A percentile compares a stretch with the other conserved stretches of the same genome.
These are phyloP conservation scores for Apiotrichum gamsii DNA, from an alignment of 1,284 basidiomycete genomes.

Conservation along the genomic window DNA sequence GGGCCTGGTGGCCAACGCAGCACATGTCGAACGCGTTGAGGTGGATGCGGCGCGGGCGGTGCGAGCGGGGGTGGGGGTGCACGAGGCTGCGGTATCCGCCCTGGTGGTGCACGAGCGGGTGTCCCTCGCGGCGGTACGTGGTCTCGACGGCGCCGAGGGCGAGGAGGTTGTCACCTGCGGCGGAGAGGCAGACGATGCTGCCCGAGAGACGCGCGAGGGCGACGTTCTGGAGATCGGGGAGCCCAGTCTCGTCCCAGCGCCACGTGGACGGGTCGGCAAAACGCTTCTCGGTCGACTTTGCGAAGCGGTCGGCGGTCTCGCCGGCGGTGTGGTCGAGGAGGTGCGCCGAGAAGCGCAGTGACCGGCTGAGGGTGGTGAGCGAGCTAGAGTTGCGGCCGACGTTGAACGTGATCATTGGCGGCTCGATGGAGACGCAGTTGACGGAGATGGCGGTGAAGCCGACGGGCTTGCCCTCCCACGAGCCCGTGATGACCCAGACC, in stretches of 20 bases:
- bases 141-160: slow-evolving; percentile 4
- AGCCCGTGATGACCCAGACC: slow-evolving; percentile 13
- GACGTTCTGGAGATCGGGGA: slow-evolving; percentile 3
- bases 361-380: slow-evolving; percentile 10
- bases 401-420: slow-evolving; percentile 17
- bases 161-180: slow-evolving; percentile 15
- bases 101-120: slow-evolving; percentile 12
- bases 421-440: slow-evolving; percentile 14
- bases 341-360: slow-evolving; percentile 9
- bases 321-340: slow-evolving; percentile 7
- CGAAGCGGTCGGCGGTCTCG: slow-evolving; percentile 7
- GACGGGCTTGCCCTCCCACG: slow-evolving; percentile 7
- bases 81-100: slow-evolving; percentile 9
- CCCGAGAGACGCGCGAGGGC: slow-evolving; percentile 9
- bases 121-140: slow-evolving; percentile 2
- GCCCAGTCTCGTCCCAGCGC: slow-evolving; percentile 9
- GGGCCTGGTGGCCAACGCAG: slow-evolving; percentile 14
- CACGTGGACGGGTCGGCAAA: slow-evolving; percentile 9
- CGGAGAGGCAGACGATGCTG: slow-evolving; percentile 7
- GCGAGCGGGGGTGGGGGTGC: neutral
- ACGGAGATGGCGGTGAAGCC: slow-evolving; percentile 17
- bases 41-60: slow-evolving; percentile 9
- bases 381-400: slow-evolving; percentile 6
- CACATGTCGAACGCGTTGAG: slow-evolving; percentile 18
- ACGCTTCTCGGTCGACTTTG: slow-evolving; percentile 3